phyloP scores from a whole-genome alignment of 805 yeast genomes.

The Saccharomycopsis vini region DNA sequence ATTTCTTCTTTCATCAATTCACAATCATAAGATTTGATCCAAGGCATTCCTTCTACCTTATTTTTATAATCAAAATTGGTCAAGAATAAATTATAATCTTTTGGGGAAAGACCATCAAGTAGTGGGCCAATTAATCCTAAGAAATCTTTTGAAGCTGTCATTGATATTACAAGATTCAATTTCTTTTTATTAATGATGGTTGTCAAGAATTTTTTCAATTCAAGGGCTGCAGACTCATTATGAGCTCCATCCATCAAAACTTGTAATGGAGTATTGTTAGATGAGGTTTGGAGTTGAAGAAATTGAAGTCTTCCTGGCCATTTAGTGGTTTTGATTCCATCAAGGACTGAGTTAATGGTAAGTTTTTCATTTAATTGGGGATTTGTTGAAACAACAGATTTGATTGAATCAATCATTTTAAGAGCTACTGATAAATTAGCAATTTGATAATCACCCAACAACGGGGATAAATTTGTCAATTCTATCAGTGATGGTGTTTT shows the following conservation, averaged over 20 bases:
- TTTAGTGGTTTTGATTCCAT: slow-evolving; percentile 45
- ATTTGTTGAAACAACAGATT: too few relatives aligned
- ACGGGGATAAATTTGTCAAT: slow-evolving; percentile 29
- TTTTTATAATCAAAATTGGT: slow-evolving; percentile 44
- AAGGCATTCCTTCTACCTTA: slow-evolving; percentile 84
- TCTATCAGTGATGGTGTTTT: neutral
- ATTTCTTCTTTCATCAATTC: slow-evolving; percentile 24
- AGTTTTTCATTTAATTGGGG: slow-evolving; percentile 21
- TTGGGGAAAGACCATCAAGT: slow-evolving; percentile 25
- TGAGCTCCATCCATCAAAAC: slow-evolving; percentile 87
- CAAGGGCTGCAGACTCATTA: slow-evolving; percentile 76
- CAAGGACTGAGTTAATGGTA: slow-evolving; percentile 28
- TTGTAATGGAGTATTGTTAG: slow-evolving; percentile 21
- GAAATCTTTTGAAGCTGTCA: slow-evolving; percentile 65
- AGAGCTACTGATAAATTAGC: slow-evolving; percentile 65
- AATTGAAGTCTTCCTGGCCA: slow-evolving; percentile 90
- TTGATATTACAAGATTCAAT: slow-evolving; percentile 54
- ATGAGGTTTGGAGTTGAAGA: slow-evolving; percentile 26
- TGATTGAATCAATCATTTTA: slow-evolving; percentile 29
- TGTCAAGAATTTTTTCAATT: slow-evolving; percentile 46
- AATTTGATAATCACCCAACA: slow-evolving; percentile 65
- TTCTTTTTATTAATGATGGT: slow-evolving; percentile 19
- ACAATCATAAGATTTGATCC: slow-evolving; percentile 53
- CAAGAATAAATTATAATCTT: slow-evolving; percentile 47
- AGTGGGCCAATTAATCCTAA: slow-evolving; percentile 42